These are phyloP conservation scores for Nematodospora valgi DNA, from an alignment of 805 yeast species.

Conservation along the genomic window DNA sequence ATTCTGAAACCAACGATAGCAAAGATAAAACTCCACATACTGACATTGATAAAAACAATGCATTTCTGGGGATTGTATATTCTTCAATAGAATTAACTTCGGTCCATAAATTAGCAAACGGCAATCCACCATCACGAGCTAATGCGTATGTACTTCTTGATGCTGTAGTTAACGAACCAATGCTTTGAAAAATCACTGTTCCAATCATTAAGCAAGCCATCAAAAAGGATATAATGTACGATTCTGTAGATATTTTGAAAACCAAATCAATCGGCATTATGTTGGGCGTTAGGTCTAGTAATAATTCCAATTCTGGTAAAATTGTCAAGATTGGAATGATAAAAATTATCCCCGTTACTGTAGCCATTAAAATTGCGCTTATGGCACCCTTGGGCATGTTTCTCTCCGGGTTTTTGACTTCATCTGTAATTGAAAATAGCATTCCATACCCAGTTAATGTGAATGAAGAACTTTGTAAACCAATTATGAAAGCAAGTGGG, in stretches of 20 bases:
- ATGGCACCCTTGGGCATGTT: slow-evolving; percentile 74
- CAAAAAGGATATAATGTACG: slow-evolving; percentile 64
- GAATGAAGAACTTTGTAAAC: slow-evolving; percentile 74
- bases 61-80: slow-evolving; percentile 66
- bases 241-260: slow-evolving; percentile 66
- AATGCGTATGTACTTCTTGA: slow-evolving; percentile 80
- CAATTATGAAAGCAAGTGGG: slow-evolving; percentile 68
- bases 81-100: slow-evolving; percentile 56
- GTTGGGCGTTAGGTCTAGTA: slow-evolving; percentile 58
- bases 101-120: slow-evolving; percentile 61
- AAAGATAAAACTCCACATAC: slow-evolving; percentile 60
- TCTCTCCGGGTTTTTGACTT: slow-evolving; percentile 70
- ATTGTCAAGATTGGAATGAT: slow-evolving; percentile 69
- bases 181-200: slow-evolving; percentile 69
- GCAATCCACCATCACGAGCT: slow-evolving; percentile 81
- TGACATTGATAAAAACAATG: slow-evolving; percentile 60
- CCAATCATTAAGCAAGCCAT: slow-evolving; percentile 65
- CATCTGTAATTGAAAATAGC: slow-evolving; percentile 79
- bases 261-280: slow-evolving; percentile 78
- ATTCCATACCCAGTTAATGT: slow-evolving; percentile 82
- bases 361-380: slow-evolving; percentile 59
- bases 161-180: slow-evolving; percentile 77
- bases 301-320: slow-evolving; percentile 57
- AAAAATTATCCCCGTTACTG: slow-evolving; percentile 68
- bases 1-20: slow-evolving; percentile 62